phyloP scores from a whole-genome alignment of 176 grass and related monocot genomes.

The Pontederia crassipes region DNA sequence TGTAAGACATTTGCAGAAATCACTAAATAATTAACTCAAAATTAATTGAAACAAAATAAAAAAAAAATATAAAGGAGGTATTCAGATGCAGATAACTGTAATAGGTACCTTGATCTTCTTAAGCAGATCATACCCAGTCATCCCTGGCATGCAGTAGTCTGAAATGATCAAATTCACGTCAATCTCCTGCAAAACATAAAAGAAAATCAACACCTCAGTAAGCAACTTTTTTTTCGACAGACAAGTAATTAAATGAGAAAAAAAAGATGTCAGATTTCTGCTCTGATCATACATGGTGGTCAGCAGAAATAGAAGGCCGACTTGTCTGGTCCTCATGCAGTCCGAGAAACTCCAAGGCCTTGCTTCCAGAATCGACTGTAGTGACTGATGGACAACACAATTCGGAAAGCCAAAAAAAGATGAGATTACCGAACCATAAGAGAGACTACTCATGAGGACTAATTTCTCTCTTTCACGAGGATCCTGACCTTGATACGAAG shows the following conservation, averaged over 20 bases:
- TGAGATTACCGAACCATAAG: background rate
- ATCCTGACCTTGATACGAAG: background rate
- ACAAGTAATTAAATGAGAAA: no score
- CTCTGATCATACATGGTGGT: no score
- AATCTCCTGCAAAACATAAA: conserved; percentile 19
- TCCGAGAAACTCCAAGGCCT: conserved; percentile 23
- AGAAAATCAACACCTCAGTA: no score
- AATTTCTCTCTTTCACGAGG: no score
- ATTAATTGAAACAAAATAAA: no score
- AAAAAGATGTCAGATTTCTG: no score
- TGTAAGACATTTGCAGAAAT: no score
- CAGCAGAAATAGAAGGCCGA: background rate
- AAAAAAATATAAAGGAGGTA: no score
- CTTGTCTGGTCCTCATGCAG: background rate
- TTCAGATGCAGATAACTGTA: no score
- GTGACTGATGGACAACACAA: conserved; percentile 14
- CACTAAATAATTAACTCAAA: no score
- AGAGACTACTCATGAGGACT: no score
- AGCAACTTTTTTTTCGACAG: no score
- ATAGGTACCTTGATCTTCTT: conserved; percentile 23
- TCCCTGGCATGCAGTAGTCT: conserved; percentile 22
- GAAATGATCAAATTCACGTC: conserved; percentile 27
- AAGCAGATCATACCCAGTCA: conserved; percentile 25
- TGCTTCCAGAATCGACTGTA: conserved; percentile 30
- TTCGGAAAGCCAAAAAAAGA: background rate